These are phyloP conservation scores for Blastobotrys aristatus DNA, from an alignment of 1,139 yeast species.

Conservation along the genomic window DNA sequence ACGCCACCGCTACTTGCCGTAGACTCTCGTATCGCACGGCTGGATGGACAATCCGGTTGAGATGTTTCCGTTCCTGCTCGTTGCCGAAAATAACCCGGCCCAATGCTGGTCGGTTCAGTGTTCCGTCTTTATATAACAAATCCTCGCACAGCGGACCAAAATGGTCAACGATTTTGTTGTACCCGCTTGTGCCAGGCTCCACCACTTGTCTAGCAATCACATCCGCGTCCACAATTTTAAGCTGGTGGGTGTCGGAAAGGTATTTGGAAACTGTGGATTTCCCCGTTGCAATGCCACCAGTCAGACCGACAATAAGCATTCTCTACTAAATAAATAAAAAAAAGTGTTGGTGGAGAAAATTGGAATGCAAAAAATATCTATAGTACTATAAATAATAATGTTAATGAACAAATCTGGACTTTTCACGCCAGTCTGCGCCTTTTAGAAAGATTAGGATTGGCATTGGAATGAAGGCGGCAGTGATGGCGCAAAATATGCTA, in stretches of 20 bases:
- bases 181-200: constrained; percentile 71
- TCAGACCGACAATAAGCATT: constrained; percentile 87
- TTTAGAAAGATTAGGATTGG: constrained; percentile 12
- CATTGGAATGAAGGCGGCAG: constrained; percentile 19
- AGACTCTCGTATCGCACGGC: constrained; percentile 71
- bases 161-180: constrained; percentile 53
- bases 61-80: constrained; percentile 43
- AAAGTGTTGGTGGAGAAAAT: neutral
- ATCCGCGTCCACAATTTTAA: constrained; percentile 84
- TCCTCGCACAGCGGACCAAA: constrained; percentile 55
- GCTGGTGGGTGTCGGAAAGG: constrained; percentile 45
- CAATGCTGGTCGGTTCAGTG: constrained; percentile 57
- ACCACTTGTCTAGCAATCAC: constrained; percentile 80
- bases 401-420: neutral
- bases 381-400: neutral
- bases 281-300: constrained; percentile 96
- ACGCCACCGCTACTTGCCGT: constrained; percentile 52
- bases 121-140: constrained; percentile 48
- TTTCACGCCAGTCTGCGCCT: constrained; percentile 1
- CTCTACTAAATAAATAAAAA: neutral
- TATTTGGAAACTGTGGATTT: constrained; percentile 80
- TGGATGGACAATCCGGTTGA: constrained; percentile 85
- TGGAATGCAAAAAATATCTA: neutral
- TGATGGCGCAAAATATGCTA: constrained; percentile 40
- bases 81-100: constrained; percentile 78